These are phyloP conservation scores for Leishmania amazonensis DNA, from an alignment of 208 protist species.

Conservation along the genomic window DNA sequence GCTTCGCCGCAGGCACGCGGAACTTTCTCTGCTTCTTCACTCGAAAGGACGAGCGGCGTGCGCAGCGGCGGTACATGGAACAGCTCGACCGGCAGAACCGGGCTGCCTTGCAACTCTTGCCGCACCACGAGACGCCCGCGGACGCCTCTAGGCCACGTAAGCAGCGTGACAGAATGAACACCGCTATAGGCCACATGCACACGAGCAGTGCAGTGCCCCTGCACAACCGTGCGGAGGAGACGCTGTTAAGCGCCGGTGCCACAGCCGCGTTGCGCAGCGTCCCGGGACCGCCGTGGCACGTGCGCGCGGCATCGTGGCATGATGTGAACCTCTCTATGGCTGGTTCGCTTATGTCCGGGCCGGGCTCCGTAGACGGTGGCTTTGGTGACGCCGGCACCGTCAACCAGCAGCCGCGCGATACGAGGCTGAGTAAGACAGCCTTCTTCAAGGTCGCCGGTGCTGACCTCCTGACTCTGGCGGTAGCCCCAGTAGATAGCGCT, in stretches of 20 bases:
- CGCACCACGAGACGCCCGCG: not conserved
- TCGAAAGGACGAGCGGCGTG: constrained; percentile 36
- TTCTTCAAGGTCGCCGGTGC: not conserved
- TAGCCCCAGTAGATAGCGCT: not conserved
- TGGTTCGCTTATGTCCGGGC: not conserved
- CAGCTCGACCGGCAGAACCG: constrained; percentile 38
- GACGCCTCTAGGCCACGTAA: not conserved
- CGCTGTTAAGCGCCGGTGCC: not conserved
- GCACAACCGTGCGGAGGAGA: not conserved
- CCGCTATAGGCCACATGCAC: not conserved
- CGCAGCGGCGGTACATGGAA: constrained; percentile 27
- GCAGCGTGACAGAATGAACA: not conserved
- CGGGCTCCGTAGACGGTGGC: not conserved
- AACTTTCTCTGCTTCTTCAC: constrained; percentile 64
- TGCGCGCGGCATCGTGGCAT: constrained; percentile 3
- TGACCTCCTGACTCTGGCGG: not conserved
- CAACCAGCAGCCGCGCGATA: not conserved
- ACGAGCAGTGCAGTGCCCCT: not conserved
- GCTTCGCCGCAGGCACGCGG: constrained; percentile 38
- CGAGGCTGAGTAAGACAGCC: not conserved
- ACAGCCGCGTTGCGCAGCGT: not conserved
- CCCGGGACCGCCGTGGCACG: not conserved
- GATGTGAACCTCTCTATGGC: not conserved
- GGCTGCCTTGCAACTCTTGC: not conserved
- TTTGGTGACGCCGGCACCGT: not conserved